Percentiles rank a stretch among this genome's conserved stretches.
phyloP scores from a whole-genome alignment of 768 basidiomycete genomes.

The Gloeopeniophorella convolvens region DNA sequence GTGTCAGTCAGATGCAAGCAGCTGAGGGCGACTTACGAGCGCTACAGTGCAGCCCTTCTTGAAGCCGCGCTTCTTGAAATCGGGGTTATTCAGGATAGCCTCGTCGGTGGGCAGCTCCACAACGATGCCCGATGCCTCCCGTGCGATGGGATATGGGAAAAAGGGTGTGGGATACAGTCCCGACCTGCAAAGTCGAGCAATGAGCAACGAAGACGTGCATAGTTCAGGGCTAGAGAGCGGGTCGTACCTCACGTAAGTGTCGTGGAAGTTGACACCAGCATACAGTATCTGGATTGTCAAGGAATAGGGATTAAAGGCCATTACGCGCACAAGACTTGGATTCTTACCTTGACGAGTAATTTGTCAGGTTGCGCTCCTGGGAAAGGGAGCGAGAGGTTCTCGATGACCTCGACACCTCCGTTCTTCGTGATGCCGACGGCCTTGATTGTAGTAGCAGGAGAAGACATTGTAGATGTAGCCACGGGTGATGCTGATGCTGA shows the following conservation, averaged over 20 bases:
- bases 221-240: conserved; percentile 22
- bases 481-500: not conserved
- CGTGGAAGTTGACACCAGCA: conserved; percentile 81
- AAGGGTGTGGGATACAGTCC: conserved; percentile 57
- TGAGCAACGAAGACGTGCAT: too few species aligned
- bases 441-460: conserved; percentile 53
- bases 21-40: conserved; percentile 40
- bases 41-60: conserved; percentile 66
- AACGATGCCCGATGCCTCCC: conserved; percentile 72
- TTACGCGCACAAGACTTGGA: not conserved
- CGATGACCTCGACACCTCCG: conserved; percentile 73
- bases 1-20: not conserved
- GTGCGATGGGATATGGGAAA: conserved; percentile 68
- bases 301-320: not conserved
- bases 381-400: conserved; percentile 61
- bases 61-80: conserved; percentile 58
- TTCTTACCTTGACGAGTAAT: conserved; percentile 41
- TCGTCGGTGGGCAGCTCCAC: conserved; percentile 64
- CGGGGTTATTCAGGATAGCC: conserved; percentile 48
- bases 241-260: conserved; percentile 68
- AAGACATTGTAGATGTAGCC: conserved; percentile 33
- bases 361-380: conserved; percentile 54
- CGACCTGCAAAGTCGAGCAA: too few species aligned
- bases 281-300: conserved; percentile 50
- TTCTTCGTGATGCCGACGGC: conserved; percentile 66